These are phyloP conservation scores for Trichophyton schoenleinii DNA, from an alignment of 2,329 filamentous ascomycete genomes.

Conservation along the genomic window DNA sequence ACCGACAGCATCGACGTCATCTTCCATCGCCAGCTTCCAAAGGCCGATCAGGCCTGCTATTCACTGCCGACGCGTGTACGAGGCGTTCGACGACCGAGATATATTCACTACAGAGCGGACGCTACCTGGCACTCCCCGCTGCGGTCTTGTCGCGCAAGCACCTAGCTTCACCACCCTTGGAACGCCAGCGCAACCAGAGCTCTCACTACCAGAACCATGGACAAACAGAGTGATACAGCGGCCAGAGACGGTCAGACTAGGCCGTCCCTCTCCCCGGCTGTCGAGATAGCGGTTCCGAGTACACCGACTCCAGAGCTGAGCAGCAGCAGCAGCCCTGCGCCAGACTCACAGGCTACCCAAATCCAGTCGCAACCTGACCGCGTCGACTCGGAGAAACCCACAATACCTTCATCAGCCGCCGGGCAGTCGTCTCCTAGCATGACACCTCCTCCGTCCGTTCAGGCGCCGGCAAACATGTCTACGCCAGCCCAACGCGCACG, in stretches of 20 bases:
- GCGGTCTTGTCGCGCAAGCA: not conserved
- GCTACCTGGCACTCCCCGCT: too few species aligned
- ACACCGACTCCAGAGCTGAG: not conserved
- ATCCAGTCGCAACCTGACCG: slow-evolving; percentile 12
- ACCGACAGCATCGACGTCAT: not conserved
- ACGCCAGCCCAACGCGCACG: slow-evolving; percentile 31
- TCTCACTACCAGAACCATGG: not conserved
- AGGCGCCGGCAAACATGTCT: slow-evolving; percentile 29
- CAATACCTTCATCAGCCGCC: slow-evolving; percentile 27
- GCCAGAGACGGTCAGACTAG: not conserved
- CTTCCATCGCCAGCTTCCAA: not conserved
- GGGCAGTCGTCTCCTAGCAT: slow-evolving; percentile 39
- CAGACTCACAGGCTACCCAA: not conserved
- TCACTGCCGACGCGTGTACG: not conserved
- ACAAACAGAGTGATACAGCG: not conserved
- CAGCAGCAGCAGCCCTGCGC: not conserved
- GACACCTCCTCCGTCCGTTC: slow-evolving; percentile 53
- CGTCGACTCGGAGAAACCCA: slow-evolving; percentile 1
- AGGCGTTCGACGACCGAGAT: not conserved
- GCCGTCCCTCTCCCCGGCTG: not conserved
- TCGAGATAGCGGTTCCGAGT: not conserved
- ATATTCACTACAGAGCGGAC: too few species aligned
- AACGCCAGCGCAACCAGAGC: too few species aligned
- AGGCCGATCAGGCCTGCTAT: not conserved
- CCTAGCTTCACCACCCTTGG: not conserved